These are phyloP conservation scores for Kuraishia floccosa DNA, from an alignment of 805 yeast genomes.

Conservation along the genomic window DNA sequence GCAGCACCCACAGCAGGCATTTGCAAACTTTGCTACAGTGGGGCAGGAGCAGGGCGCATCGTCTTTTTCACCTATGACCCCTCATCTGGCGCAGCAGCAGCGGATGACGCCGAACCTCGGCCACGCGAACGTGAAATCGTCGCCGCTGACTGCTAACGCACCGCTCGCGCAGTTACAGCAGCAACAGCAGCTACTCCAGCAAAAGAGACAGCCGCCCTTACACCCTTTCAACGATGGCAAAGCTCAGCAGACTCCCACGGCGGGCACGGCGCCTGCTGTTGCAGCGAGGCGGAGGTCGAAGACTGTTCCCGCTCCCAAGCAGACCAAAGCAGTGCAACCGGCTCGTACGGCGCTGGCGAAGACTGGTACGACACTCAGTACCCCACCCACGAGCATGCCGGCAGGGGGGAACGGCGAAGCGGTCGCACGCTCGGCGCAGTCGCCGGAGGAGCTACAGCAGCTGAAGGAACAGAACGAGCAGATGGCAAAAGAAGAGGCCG, in stretches of 20 bases:
- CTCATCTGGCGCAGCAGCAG: constrained; percentile 6
- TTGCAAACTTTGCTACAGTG: too few species aligned
- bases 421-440: constrained; percentile 5
- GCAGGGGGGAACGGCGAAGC: neutral
- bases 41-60: too few species aligned
- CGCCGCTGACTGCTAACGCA: constrained; percentile 4
- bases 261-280: constrained; percentile 9
- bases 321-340: constrained; percentile 6
- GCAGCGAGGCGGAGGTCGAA: constrained; percentile 12
- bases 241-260: constrained; percentile 6
- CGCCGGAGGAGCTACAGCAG: constrained; percentile 17
- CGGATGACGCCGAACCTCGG: constrained; percentile 4
- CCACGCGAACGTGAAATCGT: constrained; percentile 6
- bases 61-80: constrained; percentile 2
- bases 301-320: constrained; percentile 7
- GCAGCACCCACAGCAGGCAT: neutral
- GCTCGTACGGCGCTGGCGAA: too few species aligned
- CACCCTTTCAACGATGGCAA: constrained; percentile 3
- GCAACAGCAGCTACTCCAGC: constrained; percentile 9
- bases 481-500: constrained; percentile 16
- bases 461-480: constrained; percentile 17
- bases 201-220: constrained; percentile 7
- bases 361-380: too few species aligned
- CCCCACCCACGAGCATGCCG: neutral
- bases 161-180: constrained; percentile 4